Evolutionary conservation across 2,329 filamentous ascomycete genomes (phyloP), one percentile per base, ranked within the genome.

Genomic region (Trichoderma sp.): DNA sequence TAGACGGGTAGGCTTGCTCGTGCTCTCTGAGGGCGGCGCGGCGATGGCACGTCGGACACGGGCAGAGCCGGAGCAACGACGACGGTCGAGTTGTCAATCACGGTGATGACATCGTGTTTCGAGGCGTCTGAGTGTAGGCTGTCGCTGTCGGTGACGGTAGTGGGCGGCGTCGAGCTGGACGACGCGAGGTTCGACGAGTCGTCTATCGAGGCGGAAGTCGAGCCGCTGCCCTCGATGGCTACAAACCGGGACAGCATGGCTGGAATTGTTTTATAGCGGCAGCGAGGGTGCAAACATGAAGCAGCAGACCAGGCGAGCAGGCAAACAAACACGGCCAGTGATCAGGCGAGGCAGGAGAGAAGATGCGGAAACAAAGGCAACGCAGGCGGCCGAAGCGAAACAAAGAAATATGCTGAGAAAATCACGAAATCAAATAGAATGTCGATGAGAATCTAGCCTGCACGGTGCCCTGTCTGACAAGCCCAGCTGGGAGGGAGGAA

Each of bases 161-260:
- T 91, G 27, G 88, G 87, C 56, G 89, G 89, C 67, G 89, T 91
- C 22, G 87, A 89, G 73, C 81, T 84, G 29, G 83, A 80, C 59
- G 85, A 87, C 80, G 84, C 84, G 81, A 84, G 80, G 72, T 85
- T 78, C 74, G 81, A 83, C 60, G 82, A 83, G 53, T 77, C 78
- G 68, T 84, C 82, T 64, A 77, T 76, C 64, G 77, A 73, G 65
- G 76, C 73, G 50, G 70, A 61, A 37, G 68, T 70, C 37, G 71
- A 73, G 69, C 78, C 75, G 74, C 73, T 75, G 73, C 73, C 74
- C 65, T 80, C 78, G 19, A 42, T 58, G 50, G 72, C 71, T 61
- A 72, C 71, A 63, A 78, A 75, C 71, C 78, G 56, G 25, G 53
- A 73, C 76, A 79, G 78, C 70, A 70, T 37, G 37, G 67, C 59